phyloP scores from a whole-genome alignment of 202 grass and related monocot genomes.

The Musa balbisiana region DNA sequence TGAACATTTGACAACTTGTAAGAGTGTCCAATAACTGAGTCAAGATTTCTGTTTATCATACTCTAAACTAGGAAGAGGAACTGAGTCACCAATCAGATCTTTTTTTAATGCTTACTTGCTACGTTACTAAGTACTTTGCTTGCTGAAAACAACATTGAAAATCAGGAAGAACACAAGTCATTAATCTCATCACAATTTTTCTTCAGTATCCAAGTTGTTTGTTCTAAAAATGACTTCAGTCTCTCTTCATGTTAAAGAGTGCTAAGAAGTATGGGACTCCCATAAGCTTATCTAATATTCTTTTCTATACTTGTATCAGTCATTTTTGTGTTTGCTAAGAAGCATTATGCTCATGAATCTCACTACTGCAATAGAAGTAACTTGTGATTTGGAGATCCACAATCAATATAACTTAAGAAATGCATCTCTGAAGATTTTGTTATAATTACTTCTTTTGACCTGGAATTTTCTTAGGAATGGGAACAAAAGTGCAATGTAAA shows the following conservation, averaged over 20 bases:
- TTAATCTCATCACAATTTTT: too few relatives aligned
- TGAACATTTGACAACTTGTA: too few relatives aligned
- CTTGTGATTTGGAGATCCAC: neutral
- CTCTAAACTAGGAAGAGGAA: too few relatives aligned
- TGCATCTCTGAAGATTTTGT: neutral
- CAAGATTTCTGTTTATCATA: too few relatives aligned
- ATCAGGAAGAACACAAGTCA: too few relatives aligned
- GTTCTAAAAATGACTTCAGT: too few relatives aligned
- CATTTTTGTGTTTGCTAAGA: neutral
- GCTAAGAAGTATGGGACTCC: neutral
- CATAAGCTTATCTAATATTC: neutral
- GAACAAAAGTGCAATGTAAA: conserved; percentile 58
- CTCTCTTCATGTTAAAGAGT: neutral
- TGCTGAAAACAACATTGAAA: too few relatives aligned
- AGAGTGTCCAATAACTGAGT: too few relatives aligned
- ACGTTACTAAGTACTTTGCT: too few relatives aligned
- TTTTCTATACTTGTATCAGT: neutral
- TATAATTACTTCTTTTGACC: neutral
- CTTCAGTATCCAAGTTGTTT: too few relatives aligned
- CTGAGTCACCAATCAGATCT: neutral
- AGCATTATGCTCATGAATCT: neutral
- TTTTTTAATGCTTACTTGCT: neutral
- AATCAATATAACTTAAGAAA: neutral
- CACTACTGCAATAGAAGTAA: neutral
- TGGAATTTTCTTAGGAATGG: conserved; percentile 38